phyloP scores from a whole-genome alignment of 2,329 filamentous ascomycete species.

The Neurospora sp. region DNA sequence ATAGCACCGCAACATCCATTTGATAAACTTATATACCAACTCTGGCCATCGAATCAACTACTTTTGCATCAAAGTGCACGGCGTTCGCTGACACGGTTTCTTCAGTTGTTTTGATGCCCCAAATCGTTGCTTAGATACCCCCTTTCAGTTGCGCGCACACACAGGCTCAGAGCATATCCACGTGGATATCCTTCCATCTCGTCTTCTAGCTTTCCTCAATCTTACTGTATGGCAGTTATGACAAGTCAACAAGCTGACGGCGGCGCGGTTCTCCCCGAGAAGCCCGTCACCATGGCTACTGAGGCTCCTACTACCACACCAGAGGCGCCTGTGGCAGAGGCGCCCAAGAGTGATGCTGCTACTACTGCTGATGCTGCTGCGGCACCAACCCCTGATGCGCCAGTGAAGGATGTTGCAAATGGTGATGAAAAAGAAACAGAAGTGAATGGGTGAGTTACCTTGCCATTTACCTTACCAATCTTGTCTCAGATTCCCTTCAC shows the following conservation, averaged over 20 bases:
- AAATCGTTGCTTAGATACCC: neutral
- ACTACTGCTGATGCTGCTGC: neutral
- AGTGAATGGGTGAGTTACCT: slow-evolving; percentile 2
- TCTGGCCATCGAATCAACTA: neutral
- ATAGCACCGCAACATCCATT: neutral
- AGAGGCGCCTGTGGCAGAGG: neutral
- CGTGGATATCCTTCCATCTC: slow-evolving; percentile 27
- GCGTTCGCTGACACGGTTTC: neutral
- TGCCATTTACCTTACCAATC: neutral
- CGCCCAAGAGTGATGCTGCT: neutral
- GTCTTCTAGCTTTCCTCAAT: slow-evolving; percentile 8
- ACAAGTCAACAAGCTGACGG: slow-evolving; percentile 36
- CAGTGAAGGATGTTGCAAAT: neutral
- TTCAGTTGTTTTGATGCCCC: neutral
- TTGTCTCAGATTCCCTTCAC: neutral
- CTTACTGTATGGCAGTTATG: slow-evolving; percentile 42
- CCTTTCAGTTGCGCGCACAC: neutral
- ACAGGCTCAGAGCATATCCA: neutral
- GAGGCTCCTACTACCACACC: neutral
- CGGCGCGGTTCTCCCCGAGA: slow-evolving; percentile 32
- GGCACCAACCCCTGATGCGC: neutral
- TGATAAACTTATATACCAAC: neutral
- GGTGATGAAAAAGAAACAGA: neutral
- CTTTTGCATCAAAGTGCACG: neutral
- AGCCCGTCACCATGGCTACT: slow-evolving; percentile 37